phyloP scores from a whole-genome alignment of 768 basidiomycete species.

The Lactarius indigo region DNA sequence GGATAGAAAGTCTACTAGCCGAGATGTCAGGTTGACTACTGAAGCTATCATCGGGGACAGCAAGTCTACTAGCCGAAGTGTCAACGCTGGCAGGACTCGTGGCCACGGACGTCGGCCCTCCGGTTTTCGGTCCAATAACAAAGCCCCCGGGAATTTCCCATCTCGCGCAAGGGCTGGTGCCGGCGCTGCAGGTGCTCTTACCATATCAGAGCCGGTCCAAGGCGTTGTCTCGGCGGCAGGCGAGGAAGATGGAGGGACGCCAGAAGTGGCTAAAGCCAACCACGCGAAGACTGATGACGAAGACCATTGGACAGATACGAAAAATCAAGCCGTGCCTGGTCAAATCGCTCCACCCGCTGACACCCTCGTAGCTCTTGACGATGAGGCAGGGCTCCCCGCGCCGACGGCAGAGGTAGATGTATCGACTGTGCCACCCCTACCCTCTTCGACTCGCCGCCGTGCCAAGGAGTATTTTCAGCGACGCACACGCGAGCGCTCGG shows the following conservation, averaged over 20 bases:
- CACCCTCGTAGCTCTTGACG: not conserved
- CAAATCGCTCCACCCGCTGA: not conserved
- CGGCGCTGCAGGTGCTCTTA: not conserved
- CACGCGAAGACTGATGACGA: not conserved
- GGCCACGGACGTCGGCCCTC: not conserved
- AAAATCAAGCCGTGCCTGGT: not conserved
- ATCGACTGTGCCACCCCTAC: conserved; percentile 13
- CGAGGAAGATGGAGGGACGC: not conserved
- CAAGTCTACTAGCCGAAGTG: not conserved
- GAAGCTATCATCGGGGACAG: not conserved
- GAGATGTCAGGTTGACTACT: not conserved
- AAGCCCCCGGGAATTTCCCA: not conserved
- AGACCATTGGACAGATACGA: not conserved
- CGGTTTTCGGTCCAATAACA: not conserved
- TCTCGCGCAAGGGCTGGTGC: not conserved
- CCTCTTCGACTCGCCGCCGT: conserved; percentile 19
- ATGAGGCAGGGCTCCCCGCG: not conserved
- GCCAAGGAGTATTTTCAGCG: conserved; percentile 24
- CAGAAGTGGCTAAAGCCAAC: conserved; percentile 9
- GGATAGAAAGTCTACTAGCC: not conserved
- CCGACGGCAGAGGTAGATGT: not conserved
- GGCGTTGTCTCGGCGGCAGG: not conserved
- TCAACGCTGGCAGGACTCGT: not conserved
- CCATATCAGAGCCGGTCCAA: not conserved
- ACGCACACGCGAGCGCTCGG: conserved; percentile 23